phyloP scores from a whole-genome alignment of 371 early-diverging fungal species.

The Smittium mucronatum region DNA sequence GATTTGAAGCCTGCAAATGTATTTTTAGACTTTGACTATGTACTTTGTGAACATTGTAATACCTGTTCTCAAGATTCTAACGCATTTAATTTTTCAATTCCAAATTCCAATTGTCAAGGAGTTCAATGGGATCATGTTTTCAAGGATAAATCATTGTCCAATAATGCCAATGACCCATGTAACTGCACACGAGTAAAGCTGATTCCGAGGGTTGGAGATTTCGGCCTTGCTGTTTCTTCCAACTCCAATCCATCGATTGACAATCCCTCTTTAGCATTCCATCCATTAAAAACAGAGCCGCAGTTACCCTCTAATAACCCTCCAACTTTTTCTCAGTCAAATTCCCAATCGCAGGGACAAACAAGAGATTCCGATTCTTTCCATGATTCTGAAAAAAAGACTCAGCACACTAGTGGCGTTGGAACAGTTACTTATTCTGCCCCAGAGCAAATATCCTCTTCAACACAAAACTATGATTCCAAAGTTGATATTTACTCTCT shows the following conservation, averaged over 20 bases:
- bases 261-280: neutral
- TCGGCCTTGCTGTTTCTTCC: conserved; percentile 78
- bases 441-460: conserved; percentile 75
- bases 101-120: neutral
- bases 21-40: conserved; percentile 74
- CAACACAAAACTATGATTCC: conserved; percentile 52
- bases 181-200: conserved; percentile 16
- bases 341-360: neutral
- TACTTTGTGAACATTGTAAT: conserved; percentile 43
- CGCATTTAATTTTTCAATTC: neutral
- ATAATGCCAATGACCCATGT: neutral
- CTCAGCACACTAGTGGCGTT: conserved; percentile 39
- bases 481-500: conserved; percentile 72
- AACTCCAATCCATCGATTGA: neutral
- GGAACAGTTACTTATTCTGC: conserved; percentile 84
- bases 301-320: neutral
- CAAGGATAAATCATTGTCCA: neutral
- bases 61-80: neutral
- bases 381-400: neutral
- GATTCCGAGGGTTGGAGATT: conserved; percentile 73
- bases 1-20: conserved; percentile 96
- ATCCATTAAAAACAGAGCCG: neutral
- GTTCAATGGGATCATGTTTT: neutral
- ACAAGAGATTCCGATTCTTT: neutral
- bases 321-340: no score